These are phyloP conservation scores for Fibroporia radiculosa DNA, from an alignment of 768 basidiomycete genomes.

Conservation along the genomic window DNA sequence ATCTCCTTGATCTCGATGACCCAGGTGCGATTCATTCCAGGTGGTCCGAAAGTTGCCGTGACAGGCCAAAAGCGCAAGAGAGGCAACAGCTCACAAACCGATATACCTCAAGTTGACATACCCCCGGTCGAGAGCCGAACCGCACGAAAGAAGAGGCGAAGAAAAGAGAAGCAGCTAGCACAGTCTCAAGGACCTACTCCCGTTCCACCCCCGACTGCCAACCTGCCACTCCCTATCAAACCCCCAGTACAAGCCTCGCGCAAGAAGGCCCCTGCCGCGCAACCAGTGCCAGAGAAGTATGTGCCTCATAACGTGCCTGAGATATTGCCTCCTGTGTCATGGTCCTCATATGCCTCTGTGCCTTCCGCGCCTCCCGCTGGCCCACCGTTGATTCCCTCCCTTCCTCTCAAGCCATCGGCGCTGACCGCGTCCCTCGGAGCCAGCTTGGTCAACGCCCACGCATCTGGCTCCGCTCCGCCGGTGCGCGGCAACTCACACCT, in stretches of 20 bases:
- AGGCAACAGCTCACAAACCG: constrained; percentile 1
- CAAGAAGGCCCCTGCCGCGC: background rate
- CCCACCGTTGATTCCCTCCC: background rate
- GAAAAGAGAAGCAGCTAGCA: background rate
- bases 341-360: too few relatives aligned
- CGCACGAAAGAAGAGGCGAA: constrained; percentile 12
- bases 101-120: background rate
- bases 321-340: constrained; percentile 1
- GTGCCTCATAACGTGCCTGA: too few relatives aligned
- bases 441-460: too few relatives aligned
- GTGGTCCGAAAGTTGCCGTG: background rate
- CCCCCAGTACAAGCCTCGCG: too few relatives aligned
- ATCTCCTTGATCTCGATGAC: background rate
- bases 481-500: background rate
- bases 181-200: background rate
- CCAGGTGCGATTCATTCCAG: background rate
- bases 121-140: constrained; percentile 7
- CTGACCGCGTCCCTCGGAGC: background rate
- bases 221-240: too few relatives aligned
- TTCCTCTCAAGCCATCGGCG: background rate
- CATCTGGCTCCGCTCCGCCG: too few relatives aligned
- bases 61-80: constrained; percentile 13
- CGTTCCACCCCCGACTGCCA: background rate
- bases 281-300: too few relatives aligned
- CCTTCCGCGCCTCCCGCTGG: too few relatives aligned